Conservation (phyloP, 2,329 filamentous ascomycete species). For the Fusarium staphyleae region DNA sequence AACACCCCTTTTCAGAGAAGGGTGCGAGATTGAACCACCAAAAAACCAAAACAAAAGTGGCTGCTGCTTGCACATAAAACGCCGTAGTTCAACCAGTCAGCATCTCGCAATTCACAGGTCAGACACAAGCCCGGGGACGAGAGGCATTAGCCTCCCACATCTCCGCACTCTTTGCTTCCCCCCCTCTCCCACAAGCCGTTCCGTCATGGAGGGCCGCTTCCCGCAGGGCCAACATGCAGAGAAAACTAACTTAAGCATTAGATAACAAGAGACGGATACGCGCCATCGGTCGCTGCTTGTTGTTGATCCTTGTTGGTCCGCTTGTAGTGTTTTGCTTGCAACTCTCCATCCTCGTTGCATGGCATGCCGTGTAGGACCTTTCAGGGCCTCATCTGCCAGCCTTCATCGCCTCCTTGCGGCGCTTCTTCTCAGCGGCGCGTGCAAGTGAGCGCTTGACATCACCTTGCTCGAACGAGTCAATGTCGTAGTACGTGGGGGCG, state of each 20-base stretch:
- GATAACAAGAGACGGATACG: not conserved
- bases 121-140: slow-evolving; percentile 1
- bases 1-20: slow-evolving; percentile 2
- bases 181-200: slow-evolving; percentile 3
- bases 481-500: slow-evolving; percentile 89
- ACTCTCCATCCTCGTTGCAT: slow-evolving; percentile 17
- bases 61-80: slow-evolving; percentile 29
- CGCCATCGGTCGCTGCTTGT: slow-evolving; percentile 16
- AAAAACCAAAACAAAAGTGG: slow-evolving; percentile 21
- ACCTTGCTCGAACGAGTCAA: slow-evolving; percentile 81
- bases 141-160: slow-evolving; percentile 2
- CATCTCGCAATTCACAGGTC: slow-evolving; percentile 6
- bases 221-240: slow-evolving; percentile 7
- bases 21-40: not conserved
- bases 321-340: not conserved
- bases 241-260: slow-evolving; percentile 18
- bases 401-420: slow-evolving; percentile 65
- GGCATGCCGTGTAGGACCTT: not conserved
- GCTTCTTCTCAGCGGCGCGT: slow-evolving; percentile 65
- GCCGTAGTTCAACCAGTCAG: slow-evolving; percentile 25
- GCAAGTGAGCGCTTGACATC: slow-evolving; percentile 77
- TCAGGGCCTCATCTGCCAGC: slow-evolving; percentile 48
- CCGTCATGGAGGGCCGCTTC: slow-evolving; percentile 19
- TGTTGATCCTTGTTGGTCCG: slow-evolving; percentile 10
- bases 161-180: slow-evolving; percentile 10